Evolutionary conservation across 2,329 filamentous ascomycete species (phyloP), one percentile per base, ranked within the genome.

Genomic region (Cladorrhinum sp.): DNA sequence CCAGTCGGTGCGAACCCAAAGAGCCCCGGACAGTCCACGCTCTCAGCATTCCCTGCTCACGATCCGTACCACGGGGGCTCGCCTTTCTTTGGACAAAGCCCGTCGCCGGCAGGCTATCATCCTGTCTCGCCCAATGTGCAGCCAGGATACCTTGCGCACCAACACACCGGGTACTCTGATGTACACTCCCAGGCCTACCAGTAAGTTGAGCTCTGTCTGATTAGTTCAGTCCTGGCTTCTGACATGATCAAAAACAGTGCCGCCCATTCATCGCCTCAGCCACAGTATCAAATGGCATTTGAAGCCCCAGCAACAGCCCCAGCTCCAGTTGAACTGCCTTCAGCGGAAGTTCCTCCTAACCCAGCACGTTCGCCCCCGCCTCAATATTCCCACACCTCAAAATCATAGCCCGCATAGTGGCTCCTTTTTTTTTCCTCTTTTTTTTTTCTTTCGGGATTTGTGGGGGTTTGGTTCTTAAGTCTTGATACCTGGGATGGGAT

Each of bases 241-340:
- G 36, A 61, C 49, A 18, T 5, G 26, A 28, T n/a, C 5, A 10
- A 5, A 16, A 4, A 46, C 21, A 64, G 62, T 8, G 57, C 62
- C 12, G 56, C 63, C 14, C 58, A 65, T 3, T 23, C 56, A 3
- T 59, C 55, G 21, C 63, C 58, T 2, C 21, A 46, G 7, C 50
- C 61, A 9, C 53, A 51, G 3, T 54, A 56, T 46, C 42, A 46
- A 20, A 48, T 49, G 23, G 36, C 39, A 49, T 18, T 57, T 49
- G 26, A 39, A 30, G 46, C 39, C n/a, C 55, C 23, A 30, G 24
- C 54, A 53, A 57, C 62, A 26, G 59, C 59, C 46, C 58, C 53
- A 46, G 63, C 66, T 10, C 70, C 71, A 0, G 73, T 71, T 1
- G 77, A 79, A 62, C 66, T 79, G 1, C 73, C 77, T 3, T 64